Base-by-base conservation (phyloP, 2,329 filamentous ascomycete species). In the Pestalotiopsis sp. region DNA sequence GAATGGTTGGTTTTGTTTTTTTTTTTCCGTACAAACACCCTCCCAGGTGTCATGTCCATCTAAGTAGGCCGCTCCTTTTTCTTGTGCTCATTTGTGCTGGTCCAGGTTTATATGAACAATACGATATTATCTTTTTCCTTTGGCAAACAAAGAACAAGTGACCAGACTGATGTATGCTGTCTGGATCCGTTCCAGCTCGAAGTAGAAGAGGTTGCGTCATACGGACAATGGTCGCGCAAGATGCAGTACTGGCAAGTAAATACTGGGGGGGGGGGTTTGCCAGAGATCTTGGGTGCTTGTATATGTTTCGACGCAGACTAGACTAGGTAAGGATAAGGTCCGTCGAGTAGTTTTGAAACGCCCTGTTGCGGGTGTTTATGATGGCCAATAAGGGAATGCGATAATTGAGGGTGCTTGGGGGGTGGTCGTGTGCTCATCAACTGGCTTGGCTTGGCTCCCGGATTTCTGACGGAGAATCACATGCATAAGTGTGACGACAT, bases 401-500 rank as follows among this genome's bases (percentile, higher is more conserved):
- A 9, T 52, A 52, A 52, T 49, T 49, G 41, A 52, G 17, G 17
- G 7, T 36, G 31, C 31, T 36, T 36, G 6, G 31, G 45, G n/a
- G 45, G 45, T 52, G 45, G 45, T 52, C 45, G 45, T 52, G 45
- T 52, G 45, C 45, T 52, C 17, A 52, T n/a, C 45, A 36, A 36
- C 31, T 36, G 31, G 31, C 31, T 36, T 45, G 41, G 41, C 41
- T 45, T 14, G 17, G 62, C 41, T 66, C 45, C 41, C 41, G 38
- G 39, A n/a, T 45, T 52, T 64, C 62, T 27, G 6, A 39, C 41
- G 62, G 49, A 66, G 63, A 66, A 66, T 66, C 63, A 66, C 63
- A 66, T 66, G 63, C 63, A 66, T 66, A 27, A 56, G 20, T 27
- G 63, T 66, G 63, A 66, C 63, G 63, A 56, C 63, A 66, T 57